Base-by-base conservation (phyloP, 2,329 filamentous ascomycete species). In the Lasiodiplodia gonubiensis region DNA sequence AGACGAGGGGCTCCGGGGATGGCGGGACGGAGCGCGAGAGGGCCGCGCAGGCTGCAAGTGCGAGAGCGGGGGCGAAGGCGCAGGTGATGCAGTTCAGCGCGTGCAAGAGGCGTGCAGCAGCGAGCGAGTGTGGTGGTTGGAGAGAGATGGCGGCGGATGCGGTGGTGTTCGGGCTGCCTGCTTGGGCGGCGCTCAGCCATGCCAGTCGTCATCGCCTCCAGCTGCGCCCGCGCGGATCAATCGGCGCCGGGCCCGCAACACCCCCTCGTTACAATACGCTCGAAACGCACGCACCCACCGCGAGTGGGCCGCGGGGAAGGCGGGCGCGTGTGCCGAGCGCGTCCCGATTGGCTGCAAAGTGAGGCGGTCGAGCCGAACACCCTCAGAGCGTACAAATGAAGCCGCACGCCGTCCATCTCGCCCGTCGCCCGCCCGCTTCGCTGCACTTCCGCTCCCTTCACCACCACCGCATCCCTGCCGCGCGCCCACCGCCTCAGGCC, bases 21-120 rank as follows among this genome's bases (percentile, higher is more conserved):
- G 75, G 94, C 94, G 72, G 70, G 92, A 94, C 66, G 92, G 85
- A 75, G 94, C 94, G 72, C 94, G 84, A 68, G 42, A 64, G 64
- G 23, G 53, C 48, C 42, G 49, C 51, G 51, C 67, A 39, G 30
- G 64, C 64, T 54, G 52, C 55, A 14, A 53, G 46, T n/a, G 65
- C 10, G 39, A n/a, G 54, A 66, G 53, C 23, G 54, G 52, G 54
- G 55, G 35, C 18, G 21, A 35, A 25, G 3, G 30, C 35, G 49
- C 33, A 33, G 25, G 63, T 53, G 39, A 48, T 42, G 53, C 64
- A 59, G 49, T 10, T 10, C 6, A 21, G 35, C 21, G 53, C 11
- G 37, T 18, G 18, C 27, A 14, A 18, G 25, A 23, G n/a, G 27
- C 23, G 23, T 25, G 16, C 18, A 52, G 55, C 46, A 60, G 53